phyloP scores from a whole-genome alignment of 148 eudicot genomes.

The Rhododendron henanense region DNA sequence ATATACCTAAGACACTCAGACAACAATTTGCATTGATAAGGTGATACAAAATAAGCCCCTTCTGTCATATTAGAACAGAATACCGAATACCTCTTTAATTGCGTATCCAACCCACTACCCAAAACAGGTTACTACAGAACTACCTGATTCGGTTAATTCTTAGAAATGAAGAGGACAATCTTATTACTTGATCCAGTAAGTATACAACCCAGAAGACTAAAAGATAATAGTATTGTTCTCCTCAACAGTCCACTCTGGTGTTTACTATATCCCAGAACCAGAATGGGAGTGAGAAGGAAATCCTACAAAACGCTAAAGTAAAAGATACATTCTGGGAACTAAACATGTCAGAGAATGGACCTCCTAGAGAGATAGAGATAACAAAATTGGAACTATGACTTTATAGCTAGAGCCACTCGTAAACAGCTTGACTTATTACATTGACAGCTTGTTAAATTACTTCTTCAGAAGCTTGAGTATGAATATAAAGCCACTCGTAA shows the following conservation, averaged over 20 bases:
- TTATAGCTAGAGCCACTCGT: background rate
- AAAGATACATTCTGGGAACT: background rate
- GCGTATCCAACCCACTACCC: background rate
- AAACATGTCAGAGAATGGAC: background rate
- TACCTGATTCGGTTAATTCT: background rate
- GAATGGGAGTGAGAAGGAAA: background rate
- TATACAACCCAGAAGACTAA: background rate
- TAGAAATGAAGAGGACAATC: background rate
- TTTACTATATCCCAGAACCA: background rate
- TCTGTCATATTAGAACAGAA: background rate
- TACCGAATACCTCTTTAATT: background rate
- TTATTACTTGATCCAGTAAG: background rate
- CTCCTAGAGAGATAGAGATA: background rate
- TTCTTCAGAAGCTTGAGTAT: background rate
- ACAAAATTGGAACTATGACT: background rate
- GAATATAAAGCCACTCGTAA: background rate
- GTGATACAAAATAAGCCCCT: background rate
- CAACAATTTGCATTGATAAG: background rate
- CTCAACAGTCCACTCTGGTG: background rate
- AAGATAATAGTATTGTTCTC: background rate
- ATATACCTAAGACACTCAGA: slow-evolving; percentile 2
- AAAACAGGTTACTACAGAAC: background rate
- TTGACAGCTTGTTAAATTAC: background rate
- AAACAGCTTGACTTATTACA: background rate
- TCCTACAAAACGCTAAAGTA: background rate